Percentiles rank a stretch among this genome's conserved stretches.
Conservation (phyloP, 2,329 filamentous ascomycete genomes). For the Ascomycota sp. region DNA sequence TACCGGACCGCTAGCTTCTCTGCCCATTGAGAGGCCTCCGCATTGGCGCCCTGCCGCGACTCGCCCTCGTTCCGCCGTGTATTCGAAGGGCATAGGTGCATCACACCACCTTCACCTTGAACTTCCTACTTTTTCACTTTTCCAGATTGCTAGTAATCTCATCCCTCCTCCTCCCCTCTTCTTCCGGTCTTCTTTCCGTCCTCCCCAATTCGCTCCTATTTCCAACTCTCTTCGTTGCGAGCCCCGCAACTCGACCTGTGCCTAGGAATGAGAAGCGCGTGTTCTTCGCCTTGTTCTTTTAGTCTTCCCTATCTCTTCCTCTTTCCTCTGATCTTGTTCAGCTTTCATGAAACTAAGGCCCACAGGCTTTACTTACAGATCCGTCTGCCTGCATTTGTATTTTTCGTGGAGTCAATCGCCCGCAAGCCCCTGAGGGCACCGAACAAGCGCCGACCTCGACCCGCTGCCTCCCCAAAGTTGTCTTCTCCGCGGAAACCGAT, state of each 20-base stretch:
- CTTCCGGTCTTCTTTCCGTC: neutral
- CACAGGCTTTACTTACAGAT: slow-evolving; percentile 1
- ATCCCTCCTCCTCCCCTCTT: neutral
- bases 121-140: neutral
- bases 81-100: slow-evolving; percentile 8
- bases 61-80: slow-evolving; percentile 3
- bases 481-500: slow-evolving; percentile 2
- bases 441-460: slow-evolving; percentile 3
- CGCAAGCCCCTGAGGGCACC: slow-evolving; percentile 1
- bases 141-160: neutral
- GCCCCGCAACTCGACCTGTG: neutral
- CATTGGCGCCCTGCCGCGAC: slow-evolving; percentile 24
- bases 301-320: too few species aligned
- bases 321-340: neutral
- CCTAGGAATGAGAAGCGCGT: too few species aligned
- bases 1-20: slow-evolving; percentile 17
- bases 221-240: neutral
- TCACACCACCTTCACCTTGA: slow-evolving; percentile 11
- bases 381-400: slow-evolving; percentile 1
- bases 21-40: slow-evolving; percentile 22
- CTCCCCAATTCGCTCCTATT: neutral
- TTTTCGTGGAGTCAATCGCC: slow-evolving; percentile 1
- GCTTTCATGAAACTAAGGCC: neutral
- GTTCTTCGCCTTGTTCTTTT: neutral
- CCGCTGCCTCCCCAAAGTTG: slow-evolving; percentile 2